Percentiles rank a stretch among this genome's conserved stretches.
Evolutionary conservation across 305 asterid genomes (phyloP).

Genomic region (Solanum chacoense): DNA sequence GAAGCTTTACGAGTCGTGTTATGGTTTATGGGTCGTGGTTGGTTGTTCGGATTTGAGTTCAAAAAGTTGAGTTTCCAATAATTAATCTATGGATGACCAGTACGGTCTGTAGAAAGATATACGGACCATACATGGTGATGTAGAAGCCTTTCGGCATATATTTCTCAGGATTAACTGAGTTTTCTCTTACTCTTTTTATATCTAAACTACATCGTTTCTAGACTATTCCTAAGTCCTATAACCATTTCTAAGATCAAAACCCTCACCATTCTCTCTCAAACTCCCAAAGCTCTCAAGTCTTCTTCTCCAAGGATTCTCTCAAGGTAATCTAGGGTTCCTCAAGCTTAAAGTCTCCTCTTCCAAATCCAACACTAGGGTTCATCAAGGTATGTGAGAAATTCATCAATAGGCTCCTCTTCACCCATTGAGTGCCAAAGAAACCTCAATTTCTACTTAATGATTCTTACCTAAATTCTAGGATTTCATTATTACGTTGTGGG

Average conservation of each 20-base stretch:
- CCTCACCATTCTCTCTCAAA: not conserved
- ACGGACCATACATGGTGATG: not conserved
- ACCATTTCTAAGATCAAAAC: not conserved
- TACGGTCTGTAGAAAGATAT: not conserved
- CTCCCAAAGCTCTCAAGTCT: not conserved
- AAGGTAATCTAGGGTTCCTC: not conserved
- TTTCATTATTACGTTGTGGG: not conserved
- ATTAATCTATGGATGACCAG: not conserved
- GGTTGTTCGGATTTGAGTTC: not conserved
- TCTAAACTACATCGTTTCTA: not conserved
- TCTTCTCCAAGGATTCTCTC: not conserved
- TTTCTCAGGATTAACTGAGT: too few relatives aligned
- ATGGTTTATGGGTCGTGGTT: not conserved
- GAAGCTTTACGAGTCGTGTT: not conserved
- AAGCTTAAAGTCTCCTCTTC: not conserved
- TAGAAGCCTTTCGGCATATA: not conserved
- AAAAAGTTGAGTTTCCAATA: not conserved
- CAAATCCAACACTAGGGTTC: not conserved
- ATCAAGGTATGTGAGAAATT: not conserved
- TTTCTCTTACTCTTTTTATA: not conserved
- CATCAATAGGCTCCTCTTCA: not conserved
- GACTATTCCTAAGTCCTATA: not conserved
- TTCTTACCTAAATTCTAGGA: not conserved
- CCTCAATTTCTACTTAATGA: not conserved
- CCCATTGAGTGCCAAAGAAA: not conserved